phyloP scores from a whole-genome alignment of 2,329 filamentous ascomycete species.

The Colletotrichum sublineola region DNA sequence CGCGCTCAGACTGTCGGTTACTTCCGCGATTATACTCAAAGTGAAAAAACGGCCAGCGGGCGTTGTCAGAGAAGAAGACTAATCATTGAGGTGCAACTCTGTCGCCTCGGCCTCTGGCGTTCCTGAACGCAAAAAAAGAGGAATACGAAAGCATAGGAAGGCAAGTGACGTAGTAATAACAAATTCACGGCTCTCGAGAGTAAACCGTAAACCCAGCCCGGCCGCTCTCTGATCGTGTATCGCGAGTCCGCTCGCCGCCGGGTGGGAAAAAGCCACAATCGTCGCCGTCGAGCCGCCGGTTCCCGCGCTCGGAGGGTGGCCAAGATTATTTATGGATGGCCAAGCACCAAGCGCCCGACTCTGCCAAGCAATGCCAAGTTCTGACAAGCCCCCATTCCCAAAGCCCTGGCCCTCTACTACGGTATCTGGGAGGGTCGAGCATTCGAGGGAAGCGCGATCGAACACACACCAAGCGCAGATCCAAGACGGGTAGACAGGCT shows the following conservation, averaged over 20 bases:
- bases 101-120: constrained; percentile 28
- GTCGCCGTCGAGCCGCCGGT: background rate
- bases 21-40: constrained; percentile 20
- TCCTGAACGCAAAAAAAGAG: constrained; percentile 19
- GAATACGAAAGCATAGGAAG: too few species aligned
- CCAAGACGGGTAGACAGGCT: constrained; percentile 26
- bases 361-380: constrained; percentile 32
- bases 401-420: constrained; percentile 10
- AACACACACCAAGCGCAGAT: constrained; percentile 1
- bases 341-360: constrained; percentile 9
- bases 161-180: background rate
- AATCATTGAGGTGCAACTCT: constrained; percentile 33
- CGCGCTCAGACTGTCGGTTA: constrained; percentile 12
- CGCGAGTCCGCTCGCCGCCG: background rate
- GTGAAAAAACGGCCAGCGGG: background rate
- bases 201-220: background rate
- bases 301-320: background rate
- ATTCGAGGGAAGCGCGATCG: constrained; percentile 6
- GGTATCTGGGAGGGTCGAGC: background rate
- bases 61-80: constrained; percentile 1
- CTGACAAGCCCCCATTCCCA: constrained; percentile 10
- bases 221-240: background rate
- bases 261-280: background rate
- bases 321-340: constrained; percentile 18
- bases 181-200: background rate